Percentiles rank a stretch among this genome's conserved stretches.
Conservation (phyloP, 2,329 filamentous ascomycete genomes). For the Neospermospora avenae region DNA sequence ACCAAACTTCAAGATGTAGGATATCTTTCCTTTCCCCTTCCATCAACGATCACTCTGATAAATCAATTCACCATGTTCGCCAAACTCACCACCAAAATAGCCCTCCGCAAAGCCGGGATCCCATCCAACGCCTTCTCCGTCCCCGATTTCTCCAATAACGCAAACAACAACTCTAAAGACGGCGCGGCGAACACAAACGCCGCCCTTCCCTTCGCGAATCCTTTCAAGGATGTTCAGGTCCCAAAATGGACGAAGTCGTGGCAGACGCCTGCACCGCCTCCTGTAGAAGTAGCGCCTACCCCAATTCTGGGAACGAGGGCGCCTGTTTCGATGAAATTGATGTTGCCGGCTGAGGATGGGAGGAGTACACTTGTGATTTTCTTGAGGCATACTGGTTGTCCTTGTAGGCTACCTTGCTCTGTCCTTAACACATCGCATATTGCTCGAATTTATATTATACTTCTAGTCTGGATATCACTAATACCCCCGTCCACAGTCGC, state of each 20-base stretch:
- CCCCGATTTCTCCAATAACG: constrained; percentile 2
- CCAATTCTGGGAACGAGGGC: constrained; percentile 28
- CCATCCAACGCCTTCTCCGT: constrained; percentile 27
- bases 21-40: neutral
- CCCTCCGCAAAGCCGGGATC: constrained; percentile 33
- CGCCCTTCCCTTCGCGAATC: constrained; percentile 27
- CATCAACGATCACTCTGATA: neutral
- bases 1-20: constrained; percentile 2
- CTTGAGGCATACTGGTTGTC: constrained; percentile 69
- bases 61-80: constrained; percentile 27
- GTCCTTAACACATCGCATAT: neutral
- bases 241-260: constrained; percentile 31
- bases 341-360: constrained; percentile 45
- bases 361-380: constrained; percentile 63
- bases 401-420: constrained; percentile 50
- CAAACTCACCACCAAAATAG: constrained; percentile 34
- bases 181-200: constrained; percentile 6
- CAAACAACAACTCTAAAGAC: constrained; percentile 19
- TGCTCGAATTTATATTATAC: neutral
- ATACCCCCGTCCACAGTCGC: constrained; percentile 48
- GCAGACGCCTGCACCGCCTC: constrained; percentile 30
- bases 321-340: constrained; percentile 24
- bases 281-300: constrained; percentile 26
- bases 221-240: constrained; percentile 30
- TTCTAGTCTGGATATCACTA: neutral